Percentiles rank a stretch among this genome's conserved stretches.
These are phyloP conservation scores for Acorus gramineus DNA, from an alignment of 106 monocot species.

Conservation along the genomic window DNA sequence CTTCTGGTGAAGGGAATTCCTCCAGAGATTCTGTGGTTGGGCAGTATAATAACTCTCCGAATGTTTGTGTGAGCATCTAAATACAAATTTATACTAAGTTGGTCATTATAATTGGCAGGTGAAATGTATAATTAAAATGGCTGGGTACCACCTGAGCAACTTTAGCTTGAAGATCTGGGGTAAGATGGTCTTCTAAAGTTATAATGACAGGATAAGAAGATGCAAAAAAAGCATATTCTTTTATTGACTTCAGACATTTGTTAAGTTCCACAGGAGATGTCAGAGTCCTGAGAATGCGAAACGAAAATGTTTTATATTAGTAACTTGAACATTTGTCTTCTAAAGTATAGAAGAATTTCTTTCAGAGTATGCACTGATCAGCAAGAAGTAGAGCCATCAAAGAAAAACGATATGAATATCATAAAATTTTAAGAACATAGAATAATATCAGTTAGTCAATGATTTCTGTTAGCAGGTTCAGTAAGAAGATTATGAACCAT, in stretches of 20 bases:
- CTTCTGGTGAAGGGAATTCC: constrained; percentile 52
- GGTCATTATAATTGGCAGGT: background rate
- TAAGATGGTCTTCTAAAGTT: constrained; percentile 84
- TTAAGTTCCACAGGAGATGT: constrained; percentile 62
- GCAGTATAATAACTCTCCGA: constrained; percentile 27
- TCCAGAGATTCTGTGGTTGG: constrained; percentile 19
- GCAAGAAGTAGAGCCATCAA: too few relatives aligned
- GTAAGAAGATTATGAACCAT: too few relatives aligned
- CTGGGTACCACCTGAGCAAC: constrained; percentile 38
- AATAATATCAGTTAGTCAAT: too few relatives aligned
- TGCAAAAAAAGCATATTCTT: constrained; percentile 56
- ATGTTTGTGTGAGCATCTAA: constrained; percentile 47
- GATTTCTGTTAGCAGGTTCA: too few relatives aligned
- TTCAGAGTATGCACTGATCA: too few relatives aligned
- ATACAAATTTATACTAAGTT: background rate
- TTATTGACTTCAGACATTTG: constrained; percentile 65
- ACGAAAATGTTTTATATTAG: too few relatives aligned
- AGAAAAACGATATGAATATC: too few relatives aligned
- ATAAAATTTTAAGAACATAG: too few relatives aligned
- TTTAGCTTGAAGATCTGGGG: constrained; percentile 74
- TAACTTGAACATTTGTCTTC: too few relatives aligned
- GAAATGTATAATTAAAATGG: too few relatives aligned
- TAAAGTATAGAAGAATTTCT: too few relatives aligned
- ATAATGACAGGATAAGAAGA: constrained; percentile 77
- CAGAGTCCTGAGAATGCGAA: constrained; percentile 36